phyloP scores from a whole-genome alignment of 1,284 basidiomycete genomes.

The Trametes sp. region DNA sequence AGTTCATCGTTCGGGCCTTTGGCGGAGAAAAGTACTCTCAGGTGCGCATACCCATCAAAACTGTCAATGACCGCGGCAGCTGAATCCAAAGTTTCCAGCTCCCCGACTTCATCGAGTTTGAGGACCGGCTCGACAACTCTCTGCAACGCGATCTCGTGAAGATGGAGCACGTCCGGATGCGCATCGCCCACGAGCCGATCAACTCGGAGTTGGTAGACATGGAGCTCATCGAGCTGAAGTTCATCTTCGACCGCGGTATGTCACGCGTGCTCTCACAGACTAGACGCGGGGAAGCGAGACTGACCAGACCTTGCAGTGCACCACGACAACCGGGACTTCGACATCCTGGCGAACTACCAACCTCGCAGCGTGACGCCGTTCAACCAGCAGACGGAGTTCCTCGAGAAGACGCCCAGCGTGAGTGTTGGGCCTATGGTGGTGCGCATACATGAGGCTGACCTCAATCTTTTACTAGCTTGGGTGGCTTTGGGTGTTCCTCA shows the following conservation, averaged over 20 bases:
- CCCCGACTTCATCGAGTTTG: slow-evolving; percentile 81
- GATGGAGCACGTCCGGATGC: slow-evolving; percentile 84
- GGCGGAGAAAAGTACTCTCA: slow-evolving; percentile 81
- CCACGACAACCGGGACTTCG: slow-evolving; percentile 84
- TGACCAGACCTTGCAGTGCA: slow-evolving; percentile 54
- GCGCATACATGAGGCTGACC: neutral
- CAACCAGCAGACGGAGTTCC: slow-evolving; percentile 71
- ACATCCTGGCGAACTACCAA: slow-evolving; percentile 81
- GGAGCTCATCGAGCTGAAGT: slow-evolving; percentile 84
- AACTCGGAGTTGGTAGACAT: slow-evolving; percentile 74
- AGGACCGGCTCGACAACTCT: slow-evolving; percentile 80
- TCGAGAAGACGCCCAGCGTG: slow-evolving; percentile 70
- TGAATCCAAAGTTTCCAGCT: slow-evolving; percentile 54
- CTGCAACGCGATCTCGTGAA: slow-evolving; percentile 81
- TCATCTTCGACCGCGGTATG: slow-evolving; percentile 81
- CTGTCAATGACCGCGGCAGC: neutral
- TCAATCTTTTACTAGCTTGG: slow-evolving; percentile 52
- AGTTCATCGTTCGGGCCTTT: slow-evolving; percentile 81
- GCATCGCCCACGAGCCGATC: slow-evolving; percentile 75
- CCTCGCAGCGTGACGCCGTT: slow-evolving; percentile 58
- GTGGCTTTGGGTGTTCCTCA: slow-evolving; percentile 76
- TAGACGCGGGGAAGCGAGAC: slow-evolving; percentile 1
- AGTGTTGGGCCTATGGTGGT: slow-evolving; percentile 27
- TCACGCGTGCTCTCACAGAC: neutral
- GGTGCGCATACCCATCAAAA: slow-evolving; percentile 54